These are phyloP conservation scores for Mortierella sp. DNA, from an alignment of 371 early-diverging fungal genomes.

Conservation along the genomic window DNA sequence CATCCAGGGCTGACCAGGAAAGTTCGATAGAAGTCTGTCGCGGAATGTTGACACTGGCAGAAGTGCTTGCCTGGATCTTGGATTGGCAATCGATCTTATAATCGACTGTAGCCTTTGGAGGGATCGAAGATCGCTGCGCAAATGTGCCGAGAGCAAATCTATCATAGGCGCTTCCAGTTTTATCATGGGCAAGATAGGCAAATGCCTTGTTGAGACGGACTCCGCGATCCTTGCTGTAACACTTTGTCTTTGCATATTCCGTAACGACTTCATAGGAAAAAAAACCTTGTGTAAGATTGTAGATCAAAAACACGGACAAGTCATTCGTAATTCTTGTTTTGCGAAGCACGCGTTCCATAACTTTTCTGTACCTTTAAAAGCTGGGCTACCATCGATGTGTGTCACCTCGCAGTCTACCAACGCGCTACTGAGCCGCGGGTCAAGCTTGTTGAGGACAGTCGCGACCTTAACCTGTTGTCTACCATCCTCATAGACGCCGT, in stretches of 20 bases:
- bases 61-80: not conserved
- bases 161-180: conserved; percentile 33
- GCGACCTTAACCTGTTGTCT: conserved; percentile 44
- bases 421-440: conserved; percentile 17
- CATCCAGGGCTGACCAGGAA: conserved; percentile 44
- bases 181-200: conserved; percentile 41
- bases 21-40: conserved; percentile 14
- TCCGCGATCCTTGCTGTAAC: conserved; percentile 45
- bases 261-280: conserved; percentile 11
- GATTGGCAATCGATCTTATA: conserved; percentile 37
- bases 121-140: conserved; percentile 38
- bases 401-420: conserved; percentile 49
- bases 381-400: conserved; percentile 43
- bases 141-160: conserved; percentile 40
- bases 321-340: not conserved
- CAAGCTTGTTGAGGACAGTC: conserved; percentile 31
- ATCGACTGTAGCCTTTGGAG: conserved; percentile 31
- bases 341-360: no score
- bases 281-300: not conserved
- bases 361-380: conserved; percentile 39
- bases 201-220: conserved; percentile 51
- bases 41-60: not conserved
- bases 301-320: not conserved
- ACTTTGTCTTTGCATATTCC: conserved; percentile 30
- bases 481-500: conserved; percentile 45